Base-by-base conservation (phyloP, 129 eudicot species). In the Helianthus tuberosus region DNA sequence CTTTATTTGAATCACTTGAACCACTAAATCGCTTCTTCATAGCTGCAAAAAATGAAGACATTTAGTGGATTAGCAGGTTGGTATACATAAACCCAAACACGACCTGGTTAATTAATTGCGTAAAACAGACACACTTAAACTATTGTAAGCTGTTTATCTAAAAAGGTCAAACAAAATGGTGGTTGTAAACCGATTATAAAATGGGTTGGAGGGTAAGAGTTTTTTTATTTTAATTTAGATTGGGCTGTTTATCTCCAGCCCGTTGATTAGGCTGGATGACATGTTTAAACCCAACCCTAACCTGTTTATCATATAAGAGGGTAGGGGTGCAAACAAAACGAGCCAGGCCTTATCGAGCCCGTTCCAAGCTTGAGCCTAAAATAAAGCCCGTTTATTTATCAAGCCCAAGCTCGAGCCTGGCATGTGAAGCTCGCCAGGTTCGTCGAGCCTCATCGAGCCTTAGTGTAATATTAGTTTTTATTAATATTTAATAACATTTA, bases 11-110 rank as follows among this genome's bases (percentile, higher is more conserved):
- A 51, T 20, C 47, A 20, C 66, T 25, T 1, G 58, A 32, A 11
- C 78, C 32, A 13, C 41, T 15, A 63, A 61, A 35, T 7, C 75
- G 69, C 74, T 61, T 72, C 78, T 79, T 79, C 51, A 72, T 43
- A 29, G 83, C 83, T 79, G 83, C 47, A 55, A 79, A 77, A 57
- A 15, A 32, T 32, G 14, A 15, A 64, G 16, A 41, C 4, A 64
- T 38, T 2, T 0, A n/a, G 11, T 16, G 44, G n/a, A 32, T 43
- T 43, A 43, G 47, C 10, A 1, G 47, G 47, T 6, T 43, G 47
- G 47, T 43, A 43, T 43, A 6, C 8, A 6, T 9, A 43, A 43
- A 43, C 8, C 10, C 47, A 43, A 6, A 43, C 47, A 43, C 47
- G 10, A 43, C 10, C 47, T 43, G 2, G 47, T 43, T 13, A 13